Base-by-base conservation (phyloP, 2,329 filamentous ascomycete genomes). In the Aspergillaceae sp. region DNA sequence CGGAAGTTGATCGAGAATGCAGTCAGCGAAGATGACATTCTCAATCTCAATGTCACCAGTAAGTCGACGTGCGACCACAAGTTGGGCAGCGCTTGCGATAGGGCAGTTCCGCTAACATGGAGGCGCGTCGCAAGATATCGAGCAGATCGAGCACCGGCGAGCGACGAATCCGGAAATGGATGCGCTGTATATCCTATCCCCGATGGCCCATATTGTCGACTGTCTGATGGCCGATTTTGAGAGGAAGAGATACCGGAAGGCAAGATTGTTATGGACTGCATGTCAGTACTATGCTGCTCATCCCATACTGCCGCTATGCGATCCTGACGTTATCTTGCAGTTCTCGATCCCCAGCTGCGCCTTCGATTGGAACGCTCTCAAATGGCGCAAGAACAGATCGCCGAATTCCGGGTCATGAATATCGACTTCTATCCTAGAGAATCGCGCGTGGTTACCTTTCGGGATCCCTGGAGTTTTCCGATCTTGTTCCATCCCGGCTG, bases 41-140 rank as follows among this genome's bases (percentile, higher is more conserved):
- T 98, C 70, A 94, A 94, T 65, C 82, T 89, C 70, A 95, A 95
- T 66, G 87, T 98, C 68, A 91, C 90, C 56, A 95, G 90, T 95
- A 77, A 64, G 83, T 58, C 19, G 19, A 38, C 19, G 19, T 19
- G 19, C 19, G 19, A 19, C 19, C 19, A 19, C 29, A 8, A 38
- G 26, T 28, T 26, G 11, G 36, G n/a, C 11, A 38, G 26, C 19
- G 19, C 26, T 38, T 26, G 36, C 36, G 36, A 38, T 19, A 38
- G 36, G 36, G 27, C 19, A 38, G 7, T 54, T 44, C 54, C 36
- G 46, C 41, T 53, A 43, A 49, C 37, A 19, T 19, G 19, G 40
- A 37, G 36, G 40, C 46, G 36, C 41, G 42, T 49, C 50, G 46
- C 51, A 58, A 94, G 90, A 95, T 69, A 91, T 98, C 67, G 91